A percentile compares a stretch with the other conserved stretches of the same genome.
phyloP scores from a whole-genome alignment of 2,329 filamentous ascomycete genomes.

The Xylaria sp. region DNA sequence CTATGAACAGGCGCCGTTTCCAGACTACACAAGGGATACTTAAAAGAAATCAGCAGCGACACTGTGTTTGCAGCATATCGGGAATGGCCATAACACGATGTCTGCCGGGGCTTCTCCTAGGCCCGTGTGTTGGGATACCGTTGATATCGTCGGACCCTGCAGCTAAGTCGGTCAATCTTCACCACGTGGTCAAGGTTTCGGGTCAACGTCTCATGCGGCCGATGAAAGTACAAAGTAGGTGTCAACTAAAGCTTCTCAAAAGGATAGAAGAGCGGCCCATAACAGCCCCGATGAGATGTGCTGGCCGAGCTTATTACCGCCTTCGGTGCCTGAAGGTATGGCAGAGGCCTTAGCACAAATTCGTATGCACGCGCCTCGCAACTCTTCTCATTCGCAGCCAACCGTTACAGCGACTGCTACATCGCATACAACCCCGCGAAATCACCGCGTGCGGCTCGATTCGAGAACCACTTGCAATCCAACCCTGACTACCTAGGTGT shows the following conservation, averaged over 20 bases:
- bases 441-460: neutral
- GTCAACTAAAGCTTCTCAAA: neutral
- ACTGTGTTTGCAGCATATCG: neutral
- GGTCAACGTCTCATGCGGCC: neutral
- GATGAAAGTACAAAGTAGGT: constrained; percentile 1
- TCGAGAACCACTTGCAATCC: neutral
- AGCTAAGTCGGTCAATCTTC: neutral
- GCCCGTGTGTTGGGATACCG: neutral
- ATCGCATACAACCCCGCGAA: neutral
- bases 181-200: neutral
- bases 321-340: neutral
- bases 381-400: neutral
- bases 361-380: neutral
- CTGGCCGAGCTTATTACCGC: neutral
- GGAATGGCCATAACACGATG: neutral
- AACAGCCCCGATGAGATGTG: neutral
- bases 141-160: neutral
- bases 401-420: neutral
- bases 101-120: neutral
- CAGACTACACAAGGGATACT: neutral
- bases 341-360: neutral
- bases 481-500: neutral
- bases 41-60: neutral
- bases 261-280: neutral
- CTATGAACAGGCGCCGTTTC: neutral